Base-by-base conservation (phyloP, 345 rosid species). In the Gossypium bickii region DNA sequence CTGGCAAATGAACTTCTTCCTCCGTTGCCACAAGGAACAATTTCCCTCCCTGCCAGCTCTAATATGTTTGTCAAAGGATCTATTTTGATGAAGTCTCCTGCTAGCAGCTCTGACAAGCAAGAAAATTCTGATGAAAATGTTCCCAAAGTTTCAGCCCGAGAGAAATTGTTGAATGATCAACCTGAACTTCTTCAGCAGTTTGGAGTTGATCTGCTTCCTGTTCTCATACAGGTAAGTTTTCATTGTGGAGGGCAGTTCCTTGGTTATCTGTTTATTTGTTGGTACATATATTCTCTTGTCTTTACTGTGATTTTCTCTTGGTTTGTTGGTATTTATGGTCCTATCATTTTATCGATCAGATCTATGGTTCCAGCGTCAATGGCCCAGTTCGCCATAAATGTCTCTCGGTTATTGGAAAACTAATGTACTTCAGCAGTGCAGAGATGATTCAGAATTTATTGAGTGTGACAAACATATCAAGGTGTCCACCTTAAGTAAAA, bases 1-100 rank as follows among this genome's bases (percentile, higher is more conserved):
- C 85, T 96, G 48, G 97, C 97, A 76, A 96, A 96, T 82, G 99
- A 96, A 87, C 98, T 96, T 82, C 98, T 96, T 48, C 99, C 99
- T 52, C 97, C 92, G 9, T 79, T 96, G 78, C 99, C 98, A 29
- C 91, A 90, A 80, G 99, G 99, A 77, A 85, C 92, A 44, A 90
- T 96, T 53, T 78, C 98, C 71, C 92, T 96, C 73, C 99, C 99
- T 80, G 76, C 86, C 67, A 87, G 90, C 81, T 76, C 93, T 48
- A 90, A 84, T 82, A 58, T 87, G 56, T 83, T 92, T 72, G 85
- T 87, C 74, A 92, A 88, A 84, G 97, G 98, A 72, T 83, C 98
- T 71, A 48, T 80, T 77, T 77, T 86, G 63, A 89, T 84, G 82
- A 96, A 90, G 76, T 79, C 95, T 71, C 76, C 90, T 74, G 80